A percentile compares a stretch with the other conserved stretches of the same genome.
Conservation (phyloP, 2,329 filamentous ascomycete genomes). For the Paramyrothecium sp. region DNA sequence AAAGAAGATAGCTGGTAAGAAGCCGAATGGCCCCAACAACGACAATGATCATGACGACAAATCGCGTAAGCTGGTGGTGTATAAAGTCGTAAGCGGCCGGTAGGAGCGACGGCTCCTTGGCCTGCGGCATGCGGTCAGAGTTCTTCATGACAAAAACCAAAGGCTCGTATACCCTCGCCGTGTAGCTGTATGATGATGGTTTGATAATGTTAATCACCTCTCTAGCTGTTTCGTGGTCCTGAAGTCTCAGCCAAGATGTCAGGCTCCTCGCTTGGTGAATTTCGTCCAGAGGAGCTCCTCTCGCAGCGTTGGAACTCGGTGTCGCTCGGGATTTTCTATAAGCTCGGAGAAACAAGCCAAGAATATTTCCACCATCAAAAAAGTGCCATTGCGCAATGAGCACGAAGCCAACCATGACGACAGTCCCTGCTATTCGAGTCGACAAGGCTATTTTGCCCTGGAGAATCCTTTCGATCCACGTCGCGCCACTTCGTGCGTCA, state of each 20-base stretch:
- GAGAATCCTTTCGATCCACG: slow-evolving; percentile 61
- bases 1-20: slow-evolving; percentile 72
- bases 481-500: slow-evolving; percentile 18
- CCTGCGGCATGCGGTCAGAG: slow-evolving; percentile 61
- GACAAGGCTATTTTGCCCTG: slow-evolving; percentile 66
- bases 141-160: slow-evolving; percentile 69
- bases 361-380: slow-evolving; percentile 57
- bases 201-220: slow-evolving; percentile 78
- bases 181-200: slow-evolving; percentile 67
- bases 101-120: slow-evolving; percentile 30
- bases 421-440: slow-evolving; percentile 72
- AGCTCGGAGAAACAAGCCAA: slow-evolving; percentile 22
- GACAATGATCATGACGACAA: slow-evolving; percentile 62
- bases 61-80: slow-evolving; percentile 55
- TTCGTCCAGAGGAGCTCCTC: slow-evolving; percentile 47
- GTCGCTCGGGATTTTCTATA: slow-evolving; percentile 12
- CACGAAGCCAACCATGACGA: slow-evolving; percentile 71
- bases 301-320: slow-evolving; percentile 26
- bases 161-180: slow-evolving; percentile 73
- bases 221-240: slow-evolving; percentile 75
- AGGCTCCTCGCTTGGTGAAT: slow-evolving; percentile 76
- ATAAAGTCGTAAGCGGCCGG: slow-evolving; percentile 63
- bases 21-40: slow-evolving; percentile 64
- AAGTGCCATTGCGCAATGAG: slow-evolving; percentile 77
- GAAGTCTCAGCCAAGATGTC: slow-evolving; percentile 71